These are phyloP conservation scores for Pelargonium myrrhifolium DNA, from an alignment of 441 rosid genomes.

Conservation along the genomic window DNA sequence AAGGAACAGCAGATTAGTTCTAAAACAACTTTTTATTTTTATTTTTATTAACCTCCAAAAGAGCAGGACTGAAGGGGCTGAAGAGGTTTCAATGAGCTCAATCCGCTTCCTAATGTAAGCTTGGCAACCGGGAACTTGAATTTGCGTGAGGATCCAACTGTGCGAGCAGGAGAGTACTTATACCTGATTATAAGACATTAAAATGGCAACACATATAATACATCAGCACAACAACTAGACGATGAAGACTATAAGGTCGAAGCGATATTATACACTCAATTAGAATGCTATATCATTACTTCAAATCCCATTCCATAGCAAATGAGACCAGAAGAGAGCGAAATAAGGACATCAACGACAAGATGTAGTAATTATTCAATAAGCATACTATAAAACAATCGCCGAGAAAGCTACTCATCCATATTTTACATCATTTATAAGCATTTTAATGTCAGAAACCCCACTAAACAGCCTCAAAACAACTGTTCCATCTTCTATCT, in stretches of 20 bases:
- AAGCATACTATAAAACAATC: background rate
- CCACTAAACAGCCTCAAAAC: background rate
- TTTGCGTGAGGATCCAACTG: background rate
- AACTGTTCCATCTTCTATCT: too few species aligned
- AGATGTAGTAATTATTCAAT: background rate
- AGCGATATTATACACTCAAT: background rate
- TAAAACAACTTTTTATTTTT: background rate
- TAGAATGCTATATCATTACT: background rate
- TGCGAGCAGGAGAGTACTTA: background rate
- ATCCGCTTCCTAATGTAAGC: background rate
- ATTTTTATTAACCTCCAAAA: background rate
- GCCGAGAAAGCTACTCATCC: background rate
- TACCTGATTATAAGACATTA: background rate
- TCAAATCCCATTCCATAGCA: background rate
- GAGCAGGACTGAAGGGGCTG: background rate
- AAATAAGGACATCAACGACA: background rate
- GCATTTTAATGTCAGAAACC: background rate
- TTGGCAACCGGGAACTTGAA: background rate
- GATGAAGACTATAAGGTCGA: background rate
- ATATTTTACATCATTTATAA: background rate
- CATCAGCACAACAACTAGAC: background rate
- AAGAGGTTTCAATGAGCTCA: background rate
- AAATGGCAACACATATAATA: background rate
- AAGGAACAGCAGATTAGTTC: background rate
- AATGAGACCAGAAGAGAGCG: background rate